Percentiles rank a stretch among this genome's conserved stretches.
These are phyloP conservation scores for Rhizoclosmatium sp. DNA, from an alignment of 192 early-diverging fungal genomes.

Conservation along the genomic window DNA sequence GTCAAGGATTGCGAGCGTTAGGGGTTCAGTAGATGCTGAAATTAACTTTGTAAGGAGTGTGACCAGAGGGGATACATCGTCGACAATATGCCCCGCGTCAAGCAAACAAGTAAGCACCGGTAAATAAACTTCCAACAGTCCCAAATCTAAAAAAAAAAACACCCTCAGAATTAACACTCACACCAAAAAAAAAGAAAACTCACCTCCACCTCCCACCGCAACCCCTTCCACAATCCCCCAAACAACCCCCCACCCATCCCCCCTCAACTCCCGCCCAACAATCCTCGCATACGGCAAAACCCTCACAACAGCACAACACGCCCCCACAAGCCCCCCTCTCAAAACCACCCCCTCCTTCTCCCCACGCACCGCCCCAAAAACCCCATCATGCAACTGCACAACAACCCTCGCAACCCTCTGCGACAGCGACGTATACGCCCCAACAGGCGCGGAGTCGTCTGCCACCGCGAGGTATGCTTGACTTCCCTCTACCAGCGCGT, in stretches of 20 bases:
- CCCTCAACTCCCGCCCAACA: not conserved
- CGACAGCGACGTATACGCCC: conserved; percentile 49
- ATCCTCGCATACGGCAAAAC: conserved; percentile 47
- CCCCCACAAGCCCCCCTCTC: conserved; percentile 37
- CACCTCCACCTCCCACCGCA: too few species aligned
- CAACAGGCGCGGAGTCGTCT: not conserved
- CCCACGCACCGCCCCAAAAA: conserved; percentile 32
- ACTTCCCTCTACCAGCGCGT: conserved; percentile 47
- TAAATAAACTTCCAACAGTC: too few species aligned
- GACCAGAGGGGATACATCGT: too few species aligned
- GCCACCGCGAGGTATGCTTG: conserved; percentile 54
- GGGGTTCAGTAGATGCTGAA: too few species aligned
- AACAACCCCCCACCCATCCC: not conserved
- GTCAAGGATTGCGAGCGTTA: too few species aligned
- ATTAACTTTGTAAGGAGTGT: too few species aligned
- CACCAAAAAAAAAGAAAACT: too few species aligned
- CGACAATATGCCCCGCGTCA: too few species aligned
- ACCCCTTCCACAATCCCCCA: too few species aligned
- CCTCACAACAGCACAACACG: conserved; percentile 33
- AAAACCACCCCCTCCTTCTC: conserved; percentile 36
- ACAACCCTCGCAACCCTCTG: conserved; percentile 50
- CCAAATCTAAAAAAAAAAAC: too few species aligned
- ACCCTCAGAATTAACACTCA: too few species aligned
- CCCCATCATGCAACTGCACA: conserved; percentile 37
- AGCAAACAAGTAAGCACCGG: too few species aligned